Evolutionary conservation across 2,329 filamentous ascomycete genomes (phyloP).

Genomic region (Botrytis fabae): DNA sequence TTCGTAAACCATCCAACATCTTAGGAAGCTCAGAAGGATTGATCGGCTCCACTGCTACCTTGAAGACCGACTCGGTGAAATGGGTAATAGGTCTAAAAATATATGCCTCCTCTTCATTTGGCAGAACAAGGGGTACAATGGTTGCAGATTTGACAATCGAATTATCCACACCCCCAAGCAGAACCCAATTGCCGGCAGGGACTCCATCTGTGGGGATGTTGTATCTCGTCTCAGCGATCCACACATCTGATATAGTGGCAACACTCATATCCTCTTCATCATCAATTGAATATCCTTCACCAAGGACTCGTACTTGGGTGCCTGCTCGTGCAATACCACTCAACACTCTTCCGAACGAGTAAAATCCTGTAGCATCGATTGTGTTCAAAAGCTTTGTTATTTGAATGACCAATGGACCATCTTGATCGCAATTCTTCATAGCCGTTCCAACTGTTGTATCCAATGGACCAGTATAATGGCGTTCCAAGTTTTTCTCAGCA

Average conservation of each 20-base stretch:
- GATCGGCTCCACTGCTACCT: constrained; percentile 96
- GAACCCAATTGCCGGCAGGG: constrained; percentile 88
- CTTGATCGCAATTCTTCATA: constrained; percentile 81
- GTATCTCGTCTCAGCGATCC: constrained; percentile 90
- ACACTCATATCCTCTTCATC: constrained; percentile 97
- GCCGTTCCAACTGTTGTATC: constrained; percentile 78
- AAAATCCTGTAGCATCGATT: constrained; percentile 84
- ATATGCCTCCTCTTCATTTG: constrained; percentile 87
- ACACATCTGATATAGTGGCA: constrained; percentile 81
- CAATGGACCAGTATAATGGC: constrained; percentile 87
- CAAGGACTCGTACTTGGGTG: constrained; percentile 83
- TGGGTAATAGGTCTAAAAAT: constrained; percentile 93
- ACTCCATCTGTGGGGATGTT: constrained; percentile 89
- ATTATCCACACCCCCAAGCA: constrained; percentile 93
- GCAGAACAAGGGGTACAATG: constrained; percentile 75
- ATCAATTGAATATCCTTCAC: constrained; percentile 92
- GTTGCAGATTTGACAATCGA: constrained; percentile 98
- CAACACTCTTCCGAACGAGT: constrained; percentile 87
- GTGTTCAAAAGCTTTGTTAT: constrained; percentile 93
- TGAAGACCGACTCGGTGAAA: constrained; percentile 96
- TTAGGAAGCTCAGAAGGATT: constrained; percentile 97
- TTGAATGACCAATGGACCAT: constrained; percentile 88
- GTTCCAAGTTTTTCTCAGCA: constrained; percentile 72
- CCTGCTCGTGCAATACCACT: constrained; percentile 85
- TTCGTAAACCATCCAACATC: constrained; percentile 95